Evolutionary conservation across 2,329 filamentous ascomycete genomes (phyloP).

Genomic region (Pseudocercospora musae): DNA sequence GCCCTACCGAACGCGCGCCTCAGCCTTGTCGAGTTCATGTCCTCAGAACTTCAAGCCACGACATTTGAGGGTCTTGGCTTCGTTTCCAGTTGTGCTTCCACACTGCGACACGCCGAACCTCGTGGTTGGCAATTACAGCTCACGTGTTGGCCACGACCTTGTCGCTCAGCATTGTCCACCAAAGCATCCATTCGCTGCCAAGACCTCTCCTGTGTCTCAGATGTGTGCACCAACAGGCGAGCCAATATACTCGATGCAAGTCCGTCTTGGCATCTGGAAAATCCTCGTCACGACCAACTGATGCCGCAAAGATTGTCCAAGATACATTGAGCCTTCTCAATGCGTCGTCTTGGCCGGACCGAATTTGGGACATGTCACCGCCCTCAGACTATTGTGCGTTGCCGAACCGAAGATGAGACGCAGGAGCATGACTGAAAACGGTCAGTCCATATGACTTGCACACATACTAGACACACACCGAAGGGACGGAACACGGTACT

Average conservation of each 20-base stretch:
- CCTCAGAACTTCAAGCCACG: not conserved
- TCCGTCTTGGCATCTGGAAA: constrained; percentile 10
- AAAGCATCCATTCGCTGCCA: constrained; percentile 1
- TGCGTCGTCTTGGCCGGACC: constrained; percentile 4
- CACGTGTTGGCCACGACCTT: not conserved
- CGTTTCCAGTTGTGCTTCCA: not conserved
- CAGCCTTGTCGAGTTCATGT: not conserved
- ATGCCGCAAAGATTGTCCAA: constrained; percentile 5
- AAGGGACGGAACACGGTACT: constrained; percentile 1
- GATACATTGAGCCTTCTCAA: not conserved
- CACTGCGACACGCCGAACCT: not conserved
- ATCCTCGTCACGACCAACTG: not conserved
- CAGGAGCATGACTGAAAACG: not conserved
- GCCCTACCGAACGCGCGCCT: not conserved
- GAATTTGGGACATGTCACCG: constrained; percentile 7
- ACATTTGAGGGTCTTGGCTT: not conserved
- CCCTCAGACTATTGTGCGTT: constrained; percentile 1
- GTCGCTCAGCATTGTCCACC: not conserved
- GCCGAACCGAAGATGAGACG: constrained; percentile 11
- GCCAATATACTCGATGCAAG: constrained; percentile 19
- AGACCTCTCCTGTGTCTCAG: constrained; percentile 16
- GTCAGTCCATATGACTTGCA: constrained; percentile 6
- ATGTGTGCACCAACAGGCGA: constrained; percentile 16
- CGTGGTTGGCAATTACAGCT: not conserved
- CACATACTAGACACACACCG: constrained; percentile 36